Base-by-base conservation (phyloP, 2,329 filamentous ascomycete species). In the Colletotrichum ledebouriae region DNA sequence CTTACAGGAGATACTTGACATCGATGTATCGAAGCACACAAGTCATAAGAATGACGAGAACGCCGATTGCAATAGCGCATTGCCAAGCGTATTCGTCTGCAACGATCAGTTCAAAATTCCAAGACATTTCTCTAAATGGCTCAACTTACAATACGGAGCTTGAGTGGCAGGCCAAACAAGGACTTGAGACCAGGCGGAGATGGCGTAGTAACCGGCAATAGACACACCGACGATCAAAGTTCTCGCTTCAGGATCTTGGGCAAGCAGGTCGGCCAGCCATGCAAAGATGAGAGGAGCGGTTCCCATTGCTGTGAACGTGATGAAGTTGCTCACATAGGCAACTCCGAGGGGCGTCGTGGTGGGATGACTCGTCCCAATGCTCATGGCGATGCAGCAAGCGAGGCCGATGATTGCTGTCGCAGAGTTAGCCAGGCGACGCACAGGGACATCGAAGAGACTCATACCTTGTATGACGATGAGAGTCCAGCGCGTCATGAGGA, bases 311-410 rank as follows among this genome's bases (percentile, higher is more conserved):
- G 84, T 75, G 70, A 81, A 84, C 0, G 81, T 80, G 72, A 86
- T 83, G 70, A 87, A 86, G 69, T 85, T 86, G 57, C 81, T 81
- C 3, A 83, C 82, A 69, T 87, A 87, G 0, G 83, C 84, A 2
- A 81, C 80, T 0, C 79, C 79, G 1, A 86, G 59, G 0, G 82
- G 77, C 1, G 83, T 80, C 0, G 76, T 73, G 2, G 72, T 71
- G 0, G 84, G 84, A 33, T 84, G 78, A 2, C 78, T 73, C 0
- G 84, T 86, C 85, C 85, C 86, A n/a, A 85, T 75, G 22, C 79
- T 84, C 83, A 87, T 85, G n/a, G 82, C 82, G 34, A 86, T 84
- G 61, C 79, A 80, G 2, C 82, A 81, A 3, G 85, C 75, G 3
- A 85, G 74, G 1, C 81, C 84, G 56, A 87, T 84, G 2, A 80